A percentile compares a stretch with the other conserved stretches of the same genome.
Evolutionary conservation across 2,329 filamentous ascomycete species (phyloP).

Genomic region (Colletotrichum cereale): DNA sequence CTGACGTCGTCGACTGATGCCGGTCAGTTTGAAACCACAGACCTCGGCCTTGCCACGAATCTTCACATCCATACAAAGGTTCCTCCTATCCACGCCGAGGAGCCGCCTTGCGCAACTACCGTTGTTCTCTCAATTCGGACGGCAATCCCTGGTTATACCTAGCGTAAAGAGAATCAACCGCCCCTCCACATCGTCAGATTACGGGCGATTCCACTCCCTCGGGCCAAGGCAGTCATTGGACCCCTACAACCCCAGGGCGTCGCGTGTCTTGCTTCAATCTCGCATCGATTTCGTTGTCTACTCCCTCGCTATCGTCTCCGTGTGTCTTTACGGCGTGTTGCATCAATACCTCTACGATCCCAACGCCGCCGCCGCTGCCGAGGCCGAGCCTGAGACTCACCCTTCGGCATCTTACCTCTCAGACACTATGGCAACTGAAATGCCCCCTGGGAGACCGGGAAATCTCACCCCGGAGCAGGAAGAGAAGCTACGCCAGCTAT

Average conservation of each 20-base stretch:
- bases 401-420: neutral
- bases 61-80: slow-evolving; percentile 14
- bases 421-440: slow-evolving; percentile 56
- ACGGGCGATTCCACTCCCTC: slow-evolving; percentile 12
- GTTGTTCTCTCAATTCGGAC: slow-evolving; percentile 1
- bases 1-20: slow-evolving; percentile 36
- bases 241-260: slow-evolving; percentile 7
- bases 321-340: slow-evolving; percentile 34
- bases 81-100: slow-evolving; percentile 9
- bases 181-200: slow-evolving; percentile 9
- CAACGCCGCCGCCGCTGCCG: neutral
- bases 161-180: neutral
- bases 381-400: neutral
- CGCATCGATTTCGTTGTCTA: slow-evolving; percentile 31
- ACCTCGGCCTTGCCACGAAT: slow-evolving; percentile 33
- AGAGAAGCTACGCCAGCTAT: slow-evolving; percentile 88
- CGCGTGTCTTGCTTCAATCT: slow-evolving; percentile 33
- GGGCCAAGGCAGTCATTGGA: neutral
- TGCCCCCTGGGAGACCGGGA: slow-evolving; percentile 79
- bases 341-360: slow-evolving; percentile 11
- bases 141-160: neutral
- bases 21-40: slow-evolving; percentile 37
- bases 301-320: slow-evolving; percentile 31
- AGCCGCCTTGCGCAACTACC: slow-evolving; percentile 12
- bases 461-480: slow-evolving; percentile 93